Percentiles rank a stretch among this genome's conserved stretches.
Evolutionary conservation across 2,329 filamentous ascomycete species (phyloP).

Genomic region (Fusarium veterinarium): DNA sequence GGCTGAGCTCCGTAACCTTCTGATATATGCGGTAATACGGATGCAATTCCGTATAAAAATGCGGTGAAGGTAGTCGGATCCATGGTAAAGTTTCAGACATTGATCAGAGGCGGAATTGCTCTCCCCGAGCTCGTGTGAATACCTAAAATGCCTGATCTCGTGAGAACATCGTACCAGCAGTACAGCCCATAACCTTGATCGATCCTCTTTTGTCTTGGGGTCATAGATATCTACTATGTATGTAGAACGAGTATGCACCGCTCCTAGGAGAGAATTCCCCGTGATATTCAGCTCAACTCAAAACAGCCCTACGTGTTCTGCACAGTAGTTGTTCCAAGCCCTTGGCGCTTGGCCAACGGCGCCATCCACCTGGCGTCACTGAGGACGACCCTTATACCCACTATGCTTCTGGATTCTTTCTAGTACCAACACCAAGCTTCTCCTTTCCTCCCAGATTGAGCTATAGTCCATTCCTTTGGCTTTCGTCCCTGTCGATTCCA

Average conservation of each 20-base stretch:
- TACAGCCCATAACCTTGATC: neutral
- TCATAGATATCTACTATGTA: neutral
- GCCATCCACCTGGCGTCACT: constrained; percentile 15
- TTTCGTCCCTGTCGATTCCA: constrained; percentile 31
- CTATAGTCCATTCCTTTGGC: constrained; percentile 11
- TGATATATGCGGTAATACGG: neutral
- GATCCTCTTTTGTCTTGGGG: neutral
- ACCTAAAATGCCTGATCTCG: neutral
- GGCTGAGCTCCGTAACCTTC: neutral
- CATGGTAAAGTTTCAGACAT: neutral
- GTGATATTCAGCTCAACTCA: neutral
- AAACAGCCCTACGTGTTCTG: constrained; percentile 12
- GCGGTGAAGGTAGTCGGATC: constrained; percentile 12
- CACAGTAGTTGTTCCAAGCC: constrained; percentile 10
- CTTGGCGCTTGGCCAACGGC: constrained; percentile 30
- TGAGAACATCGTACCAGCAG: constrained; percentile 4
- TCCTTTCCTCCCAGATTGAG: constrained; percentile 17
- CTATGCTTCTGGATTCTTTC: constrained; percentile 33
- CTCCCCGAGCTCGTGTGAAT: neutral
- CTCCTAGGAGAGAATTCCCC: neutral
- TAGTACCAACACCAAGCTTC: constrained; percentile 20
- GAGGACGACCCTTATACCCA: constrained; percentile 20
- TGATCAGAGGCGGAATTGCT: neutral
- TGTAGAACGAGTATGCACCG: neutral
- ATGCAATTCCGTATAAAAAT: constrained; percentile 13